phyloP scores from a whole-genome alignment of 2,329 filamentous ascomycete genomes.

The Gaeumannomyces tritici region DNA sequence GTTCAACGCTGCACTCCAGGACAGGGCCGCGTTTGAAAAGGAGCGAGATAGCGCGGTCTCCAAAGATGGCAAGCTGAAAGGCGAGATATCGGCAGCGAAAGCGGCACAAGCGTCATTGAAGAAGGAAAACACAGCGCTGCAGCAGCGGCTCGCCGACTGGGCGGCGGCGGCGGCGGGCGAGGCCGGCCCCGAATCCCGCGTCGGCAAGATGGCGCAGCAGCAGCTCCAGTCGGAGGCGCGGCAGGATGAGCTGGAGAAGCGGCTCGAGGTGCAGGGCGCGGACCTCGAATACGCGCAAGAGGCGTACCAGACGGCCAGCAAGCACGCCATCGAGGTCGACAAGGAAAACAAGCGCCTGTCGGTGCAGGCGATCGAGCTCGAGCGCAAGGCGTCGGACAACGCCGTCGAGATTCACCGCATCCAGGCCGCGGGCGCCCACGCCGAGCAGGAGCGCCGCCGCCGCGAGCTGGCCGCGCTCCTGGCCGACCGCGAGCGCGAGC shows the following conservation, averaged over 20 bases:
- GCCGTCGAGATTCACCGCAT: slow-evolving; percentile 35
- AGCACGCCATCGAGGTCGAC: slow-evolving; percentile 31
- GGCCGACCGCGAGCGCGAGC: slow-evolving; percentile 41
- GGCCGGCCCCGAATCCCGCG: slow-evolving; percentile 25
- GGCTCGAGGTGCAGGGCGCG: slow-evolving; percentile 22
- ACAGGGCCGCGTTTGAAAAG: slow-evolving; percentile 37
- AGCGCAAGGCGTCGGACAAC: slow-evolving; percentile 32
- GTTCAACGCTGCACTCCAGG: slow-evolving; percentile 39
- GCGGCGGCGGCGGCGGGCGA: slow-evolving; percentile 23
- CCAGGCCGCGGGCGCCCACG: slow-evolving; percentile 21
- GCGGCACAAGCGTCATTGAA: slow-evolving; percentile 27
- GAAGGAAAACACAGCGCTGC: slow-evolving; percentile 23
- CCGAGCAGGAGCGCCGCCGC: slow-evolving; percentile 22
- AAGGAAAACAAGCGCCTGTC: slow-evolving; percentile 37
- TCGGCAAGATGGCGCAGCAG: slow-evolving; percentile 29
- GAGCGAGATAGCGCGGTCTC: slow-evolving; percentile 27
- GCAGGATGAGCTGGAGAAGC: slow-evolving; percentile 28
- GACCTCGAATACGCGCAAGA: slow-evolving; percentile 48
- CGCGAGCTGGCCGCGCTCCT: slow-evolving; percentile 28
- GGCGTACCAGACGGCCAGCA: slow-evolving; percentile 50
- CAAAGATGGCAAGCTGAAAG: slow-evolving; percentile 18
- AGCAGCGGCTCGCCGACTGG: slow-evolving; percentile 25
- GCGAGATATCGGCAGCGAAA: slow-evolving; percentile 26
- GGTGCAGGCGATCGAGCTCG: slow-evolving; percentile 27
- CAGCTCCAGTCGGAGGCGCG: slow-evolving; percentile 29